phyloP scores from a whole-genome alignment of 148 eudicot genomes.

The Limonium bicolor region DNA sequence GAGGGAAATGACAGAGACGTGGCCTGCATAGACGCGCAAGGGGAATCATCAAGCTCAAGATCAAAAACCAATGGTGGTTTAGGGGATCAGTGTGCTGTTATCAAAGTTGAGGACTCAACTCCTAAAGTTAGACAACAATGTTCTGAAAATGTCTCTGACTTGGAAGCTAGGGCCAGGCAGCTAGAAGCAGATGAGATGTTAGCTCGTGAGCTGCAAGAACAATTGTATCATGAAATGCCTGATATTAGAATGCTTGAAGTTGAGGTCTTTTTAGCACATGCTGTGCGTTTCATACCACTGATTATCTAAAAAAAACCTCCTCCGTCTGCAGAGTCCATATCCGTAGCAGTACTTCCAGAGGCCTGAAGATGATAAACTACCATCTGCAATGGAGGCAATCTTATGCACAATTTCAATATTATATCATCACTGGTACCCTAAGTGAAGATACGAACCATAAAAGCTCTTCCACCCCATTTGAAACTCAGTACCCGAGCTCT shows the following conservation, averaged over 20 bases:
- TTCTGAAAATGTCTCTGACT: conserved; percentile 18
- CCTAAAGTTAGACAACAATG: conserved; percentile 20
- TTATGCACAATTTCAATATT: conserved; percentile 59
- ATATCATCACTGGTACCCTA: conserved; percentile 69
- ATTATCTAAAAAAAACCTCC: too few species aligned
- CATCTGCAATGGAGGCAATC: conserved; percentile 44
- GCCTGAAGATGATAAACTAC: conserved; percentile 19
- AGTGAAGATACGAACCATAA: conserved; percentile 72
- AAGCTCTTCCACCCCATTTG: conserved; percentile 90
- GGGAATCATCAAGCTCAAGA: conserved; percentile 22
- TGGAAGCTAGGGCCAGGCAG: conserved; percentile 47
- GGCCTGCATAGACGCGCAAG: conserved; percentile 28
- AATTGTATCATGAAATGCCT: conserved; percentile 59
- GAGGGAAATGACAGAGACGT: conserved; percentile 27
- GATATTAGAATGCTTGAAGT: conserved; percentile 41
- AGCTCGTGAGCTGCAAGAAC: conserved; percentile 90
- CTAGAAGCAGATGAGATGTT: conserved; percentile 78
- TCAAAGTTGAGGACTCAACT: conserved; percentile 29
- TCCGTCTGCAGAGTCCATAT: conserved; percentile 54
- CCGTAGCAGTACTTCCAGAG: conserved; percentile 38
- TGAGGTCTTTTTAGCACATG: too few species aligned
- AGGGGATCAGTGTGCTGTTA: conserved; percentile 13
- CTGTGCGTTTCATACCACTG: too few species aligned
- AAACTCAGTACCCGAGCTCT: too few species aligned
- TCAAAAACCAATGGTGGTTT: conserved; percentile 15